Evolutionary conservation across 768 basidiomycete species (phyloP).

Genomic region (Lactarius sp.): DNA sequence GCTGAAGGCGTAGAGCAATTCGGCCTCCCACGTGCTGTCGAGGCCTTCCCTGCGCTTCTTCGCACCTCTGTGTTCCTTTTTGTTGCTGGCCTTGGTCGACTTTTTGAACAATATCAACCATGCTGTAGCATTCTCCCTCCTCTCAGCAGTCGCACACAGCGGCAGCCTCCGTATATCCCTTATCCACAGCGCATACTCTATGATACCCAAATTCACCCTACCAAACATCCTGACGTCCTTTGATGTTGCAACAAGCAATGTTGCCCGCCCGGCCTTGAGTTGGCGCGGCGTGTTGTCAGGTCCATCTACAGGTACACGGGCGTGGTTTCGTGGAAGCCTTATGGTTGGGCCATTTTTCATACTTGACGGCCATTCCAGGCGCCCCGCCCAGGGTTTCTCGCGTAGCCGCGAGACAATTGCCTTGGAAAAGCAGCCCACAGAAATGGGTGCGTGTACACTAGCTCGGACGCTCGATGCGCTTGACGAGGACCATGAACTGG

Average conservation of each 20-base stretch:
- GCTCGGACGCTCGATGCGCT: background rate
- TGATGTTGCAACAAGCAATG: background rate
- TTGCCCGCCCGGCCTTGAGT: background rate
- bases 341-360: background rate
- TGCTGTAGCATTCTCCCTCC: no score
- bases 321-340: slow-evolving; percentile 3
- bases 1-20: no score
- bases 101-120: no score
- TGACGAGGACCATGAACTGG: slow-evolving; percentile 20
- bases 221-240: slow-evolving; percentile 18
- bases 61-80: no score
- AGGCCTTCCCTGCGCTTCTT: no score
- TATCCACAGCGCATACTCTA: no score
- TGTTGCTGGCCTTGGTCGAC: no score
- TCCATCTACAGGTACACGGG: slow-evolving; percentile 9
- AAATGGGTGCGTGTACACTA: slow-evolving; percentile 13
- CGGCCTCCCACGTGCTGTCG: no score
- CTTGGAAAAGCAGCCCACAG: no score
- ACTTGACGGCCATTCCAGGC: slow-evolving; percentile 6
- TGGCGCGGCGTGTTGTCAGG: slow-evolving; percentile 2
- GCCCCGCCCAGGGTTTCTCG: slow-evolving; percentile 2
- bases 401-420: no score
- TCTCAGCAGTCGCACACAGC: no score
- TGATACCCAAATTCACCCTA: slow-evolving; percentile 13
- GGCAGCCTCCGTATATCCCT: no score